Evolutionary conservation across 345 rosid species (phyloP), one percentile per base, ranked within the genome.

Genomic region (Citrus australasica): DNA sequence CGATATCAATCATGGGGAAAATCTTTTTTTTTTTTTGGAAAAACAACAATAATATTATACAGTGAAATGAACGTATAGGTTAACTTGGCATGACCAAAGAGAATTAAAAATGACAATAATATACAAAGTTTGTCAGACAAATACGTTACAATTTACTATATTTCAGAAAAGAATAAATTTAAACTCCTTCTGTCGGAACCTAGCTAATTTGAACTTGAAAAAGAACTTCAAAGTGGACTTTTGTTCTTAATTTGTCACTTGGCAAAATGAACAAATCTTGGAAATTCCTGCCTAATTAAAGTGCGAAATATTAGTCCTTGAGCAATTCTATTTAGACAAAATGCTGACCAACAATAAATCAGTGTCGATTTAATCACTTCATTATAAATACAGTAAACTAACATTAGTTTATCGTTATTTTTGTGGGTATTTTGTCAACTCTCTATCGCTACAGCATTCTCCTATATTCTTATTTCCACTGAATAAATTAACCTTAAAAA

Each of bases 231-330:
- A 66, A 79, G 76, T 69, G 53, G 81, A 77, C 81, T 81, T 71
- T 80, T 79, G 82, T 71, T 80, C 69, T 71, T 33, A 60, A 64
- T 75, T 79, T 83, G 82, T 83, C 80, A 10, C 33, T 71, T 48
- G 72, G 76, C 78, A 71, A 71, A 76, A 71, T 63, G 53, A 24
- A 38, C 56, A 27, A 58, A 78, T 56, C 53, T 33, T 71, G 30
- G 62, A 64, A 46, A 59, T 63, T 75, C 64, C 28, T 78, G 76
- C 48, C 33, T 21, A 22, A 38, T 59, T 25, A 33, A 30, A 51
- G 2, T 9, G 22, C 24, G 16, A 76, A 27, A 65, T 66, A 21
- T 35, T 24, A 33, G 64, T 65, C 64, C 27, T 28, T 32, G 51
- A 46, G 17, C 51, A 46, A 13, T 11, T 11, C 13, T 46, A 42